phyloP scores from a whole-genome alignment of 2,329 filamentous ascomycete genomes.

The Phialophora chinensis region DNA sequence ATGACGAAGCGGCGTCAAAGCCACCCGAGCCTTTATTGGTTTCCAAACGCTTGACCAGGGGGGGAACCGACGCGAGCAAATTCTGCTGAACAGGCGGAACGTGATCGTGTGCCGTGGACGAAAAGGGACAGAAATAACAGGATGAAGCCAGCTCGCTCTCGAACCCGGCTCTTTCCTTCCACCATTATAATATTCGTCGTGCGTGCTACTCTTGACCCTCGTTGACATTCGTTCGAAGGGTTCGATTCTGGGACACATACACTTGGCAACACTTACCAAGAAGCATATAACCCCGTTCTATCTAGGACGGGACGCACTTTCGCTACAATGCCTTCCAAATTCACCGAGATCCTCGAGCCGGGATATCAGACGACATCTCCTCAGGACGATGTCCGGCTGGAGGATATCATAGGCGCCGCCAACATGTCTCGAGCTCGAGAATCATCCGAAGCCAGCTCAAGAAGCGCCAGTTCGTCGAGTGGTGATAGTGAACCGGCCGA shows the following conservation, averaged over 20 bases:
- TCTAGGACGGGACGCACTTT: not conserved
- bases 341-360: slow-evolving; percentile 52
- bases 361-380: slow-evolving; percentile 45
- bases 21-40: slow-evolving; percentile 24
- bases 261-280: not conserved
- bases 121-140: slow-evolving; percentile 16
- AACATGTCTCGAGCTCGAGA: slow-evolving; percentile 42
- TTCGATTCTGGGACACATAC: not conserved
- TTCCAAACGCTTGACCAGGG: slow-evolving; percentile 18
- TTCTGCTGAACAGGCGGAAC: slow-evolving; percentile 21
- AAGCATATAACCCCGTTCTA: not conserved
- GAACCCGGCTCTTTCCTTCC: slow-evolving; percentile 4
- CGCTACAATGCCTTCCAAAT: slow-evolving; percentile 50
- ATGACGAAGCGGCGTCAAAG: slow-evolving; percentile 28
- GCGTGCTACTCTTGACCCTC: slow-evolving; percentile 6
- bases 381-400: slow-evolving; percentile 50
- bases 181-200: slow-evolving; percentile 8
- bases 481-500: slow-evolving; percentile 21
- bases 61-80: slow-evolving; percentile 13
- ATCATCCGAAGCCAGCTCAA: slow-evolving; percentile 46
- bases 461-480: slow-evolving; percentile 43
- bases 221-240: slow-evolving; percentile 3
- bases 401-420: slow-evolving; percentile 51
- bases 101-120: slow-evolving; percentile 29
- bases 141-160: slow-evolving; percentile 8